phyloP scores from a whole-genome alignment of 306 rosid species.

The Trichosanthes cucumerina region DNA sequence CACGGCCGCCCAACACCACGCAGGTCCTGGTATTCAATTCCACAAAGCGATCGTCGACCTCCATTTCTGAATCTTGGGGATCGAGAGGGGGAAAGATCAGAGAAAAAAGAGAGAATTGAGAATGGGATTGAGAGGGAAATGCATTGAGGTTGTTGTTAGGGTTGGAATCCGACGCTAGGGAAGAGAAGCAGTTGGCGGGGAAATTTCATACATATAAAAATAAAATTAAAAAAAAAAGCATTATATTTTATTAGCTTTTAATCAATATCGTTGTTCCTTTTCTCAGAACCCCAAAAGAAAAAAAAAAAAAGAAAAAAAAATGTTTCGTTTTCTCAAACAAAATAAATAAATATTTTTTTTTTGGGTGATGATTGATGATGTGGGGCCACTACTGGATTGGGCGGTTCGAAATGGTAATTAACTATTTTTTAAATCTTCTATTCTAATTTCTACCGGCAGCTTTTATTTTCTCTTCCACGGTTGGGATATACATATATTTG shows the following conservation, averaged over 20 bases:
- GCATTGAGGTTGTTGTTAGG: neutral
- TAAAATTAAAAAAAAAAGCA: neutral
- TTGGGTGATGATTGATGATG: neutral
- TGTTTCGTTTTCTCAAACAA: neutral
- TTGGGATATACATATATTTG: no score
- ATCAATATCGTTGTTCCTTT: neutral
- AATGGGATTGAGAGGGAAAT: neutral
- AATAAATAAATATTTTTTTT: no score
- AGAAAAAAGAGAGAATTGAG: neutral
- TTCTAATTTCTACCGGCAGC: no score
- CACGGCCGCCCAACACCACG: conserved; percentile 71
- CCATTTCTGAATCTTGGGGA: conserved; percentile 24
- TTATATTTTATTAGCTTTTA: neutral
- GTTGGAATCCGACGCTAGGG: neutral
- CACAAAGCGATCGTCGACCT: conserved; percentile 43
- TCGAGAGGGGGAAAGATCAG: neutral
- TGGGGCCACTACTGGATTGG: neutral
- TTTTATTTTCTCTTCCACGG: no score
- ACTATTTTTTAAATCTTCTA: no score
- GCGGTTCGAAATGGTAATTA: neutral
- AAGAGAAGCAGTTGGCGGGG: conserved; percentile 19
- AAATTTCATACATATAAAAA: neutral
- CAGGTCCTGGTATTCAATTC: conserved; percentile 54
- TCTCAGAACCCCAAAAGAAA: no score
- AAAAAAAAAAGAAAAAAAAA: no score